These are phyloP conservation scores for Pythium folliculosum DNA, from an alignment of 352 stramenopile genomes.

Conservation along the genomic window DNA sequence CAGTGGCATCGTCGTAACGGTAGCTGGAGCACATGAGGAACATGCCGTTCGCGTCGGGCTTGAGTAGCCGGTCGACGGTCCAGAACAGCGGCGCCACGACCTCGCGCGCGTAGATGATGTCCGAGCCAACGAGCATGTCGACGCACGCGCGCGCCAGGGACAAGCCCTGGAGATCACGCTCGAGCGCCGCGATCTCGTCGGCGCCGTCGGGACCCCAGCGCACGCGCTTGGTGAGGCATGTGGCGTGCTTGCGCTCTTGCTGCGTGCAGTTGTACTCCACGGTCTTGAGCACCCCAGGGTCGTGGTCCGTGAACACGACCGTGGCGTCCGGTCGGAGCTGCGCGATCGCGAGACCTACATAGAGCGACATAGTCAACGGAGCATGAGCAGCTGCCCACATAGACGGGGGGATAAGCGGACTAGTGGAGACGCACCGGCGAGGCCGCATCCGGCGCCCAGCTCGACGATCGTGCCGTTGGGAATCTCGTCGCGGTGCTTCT, in stretches of 20 bases:
- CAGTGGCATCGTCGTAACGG: constrained; percentile 69
- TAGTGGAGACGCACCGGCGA: constrained; percentile 35
- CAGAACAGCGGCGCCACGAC: constrained; percentile 75
- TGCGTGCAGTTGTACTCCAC: constrained; percentile 73
- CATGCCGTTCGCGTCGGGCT: not conserved
- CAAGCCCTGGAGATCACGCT: constrained; percentile 6
- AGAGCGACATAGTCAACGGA: not conserved
- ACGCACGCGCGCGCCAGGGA: constrained; percentile 13
- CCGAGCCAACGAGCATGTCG: constrained; percentile 69
- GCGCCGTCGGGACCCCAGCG: constrained; percentile 63
- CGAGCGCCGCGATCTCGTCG: constrained; percentile 54
- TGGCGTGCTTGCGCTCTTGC: constrained; percentile 53
- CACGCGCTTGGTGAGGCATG: constrained; percentile 60
- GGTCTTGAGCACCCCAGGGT: constrained; percentile 80
- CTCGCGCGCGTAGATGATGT: constrained; percentile 77
- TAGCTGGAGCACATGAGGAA: constrained; percentile 84
- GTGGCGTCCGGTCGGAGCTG: constrained; percentile 59
- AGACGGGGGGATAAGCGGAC: not conserved
- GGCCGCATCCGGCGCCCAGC: constrained; percentile 63
- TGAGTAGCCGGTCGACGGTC: constrained; percentile 67
- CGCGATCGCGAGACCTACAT: constrained; percentile 51
- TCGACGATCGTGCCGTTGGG: constrained; percentile 64
- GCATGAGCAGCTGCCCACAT: not conserved
- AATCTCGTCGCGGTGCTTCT: constrained; percentile 45
- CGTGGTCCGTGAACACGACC: constrained; percentile 81